These are phyloP conservation scores for Ophiosphaerella korrae DNA, from an alignment of 2,329 filamentous ascomycete species.

Conservation along the genomic window DNA sequence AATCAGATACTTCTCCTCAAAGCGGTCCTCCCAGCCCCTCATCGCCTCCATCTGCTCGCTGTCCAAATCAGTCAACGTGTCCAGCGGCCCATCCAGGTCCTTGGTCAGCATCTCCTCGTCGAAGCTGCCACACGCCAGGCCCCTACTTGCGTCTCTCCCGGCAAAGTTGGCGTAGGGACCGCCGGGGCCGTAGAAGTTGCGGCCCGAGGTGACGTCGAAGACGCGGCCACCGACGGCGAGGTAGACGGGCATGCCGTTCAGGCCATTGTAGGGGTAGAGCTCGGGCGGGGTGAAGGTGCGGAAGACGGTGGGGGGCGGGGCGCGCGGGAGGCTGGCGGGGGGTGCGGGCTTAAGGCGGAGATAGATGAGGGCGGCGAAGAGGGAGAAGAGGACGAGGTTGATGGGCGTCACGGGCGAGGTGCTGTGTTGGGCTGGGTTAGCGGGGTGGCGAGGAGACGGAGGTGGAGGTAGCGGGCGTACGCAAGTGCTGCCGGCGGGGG, in stretches of 20 bases:
- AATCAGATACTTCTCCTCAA: slow-evolving; percentile 92
- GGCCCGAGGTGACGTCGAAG: slow-evolving; percentile 85
- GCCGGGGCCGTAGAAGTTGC: slow-evolving; percentile 95
- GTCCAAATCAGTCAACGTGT: slow-evolving; percentile 73
- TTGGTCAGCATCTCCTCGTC: slow-evolving; percentile 94
- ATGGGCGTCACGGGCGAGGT: slow-evolving; percentile 63
- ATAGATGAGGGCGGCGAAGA: slow-evolving; percentile 63
- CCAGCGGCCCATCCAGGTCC: slow-evolving; percentile 82
- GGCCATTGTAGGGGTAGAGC: slow-evolving; percentile 85
- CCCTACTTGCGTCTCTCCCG: slow-evolving; percentile 85
- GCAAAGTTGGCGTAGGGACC: slow-evolving; percentile 97
- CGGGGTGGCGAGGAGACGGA: neutral
- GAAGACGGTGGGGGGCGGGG: slow-evolving; percentile 77
- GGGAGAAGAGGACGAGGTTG: slow-evolving; percentile 64
- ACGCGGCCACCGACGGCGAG: slow-evolving; percentile 89
- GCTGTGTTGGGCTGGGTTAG: slow-evolving; percentile 42
- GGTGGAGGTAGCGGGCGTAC: slow-evolving; percentile 40
- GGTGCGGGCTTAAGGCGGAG: slow-evolving; percentile 62
- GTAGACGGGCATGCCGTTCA: slow-evolving; percentile 75
- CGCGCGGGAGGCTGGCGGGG: slow-evolving; percentile 57
- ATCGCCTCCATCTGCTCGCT: slow-evolving; percentile 81
- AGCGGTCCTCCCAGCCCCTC: slow-evolving; percentile 90
- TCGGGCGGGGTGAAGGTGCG: slow-evolving; percentile 82
- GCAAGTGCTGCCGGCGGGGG: slow-evolving; percentile 56
- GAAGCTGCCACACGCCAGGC: slow-evolving; percentile 88